Evolutionary conservation across 2,329 filamentous ascomycete species (phyloP).

Genomic region (Clarireedia hainanense): DNA sequence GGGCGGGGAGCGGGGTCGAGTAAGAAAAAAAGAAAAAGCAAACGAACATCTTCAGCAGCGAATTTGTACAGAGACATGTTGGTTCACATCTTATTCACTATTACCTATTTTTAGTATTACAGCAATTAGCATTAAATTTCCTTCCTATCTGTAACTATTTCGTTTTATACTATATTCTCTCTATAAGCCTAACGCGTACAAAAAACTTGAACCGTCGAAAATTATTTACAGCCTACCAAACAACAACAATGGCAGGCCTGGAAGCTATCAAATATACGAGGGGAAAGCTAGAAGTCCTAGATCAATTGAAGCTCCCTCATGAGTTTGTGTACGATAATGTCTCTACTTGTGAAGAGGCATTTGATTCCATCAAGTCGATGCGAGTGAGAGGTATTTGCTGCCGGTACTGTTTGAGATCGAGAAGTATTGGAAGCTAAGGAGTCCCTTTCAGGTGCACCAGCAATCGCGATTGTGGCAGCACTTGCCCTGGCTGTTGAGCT

Average conservation of each 20-base stretch:
- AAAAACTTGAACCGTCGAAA: no score
- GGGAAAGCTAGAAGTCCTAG: constrained; percentile 67
- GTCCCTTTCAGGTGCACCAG: constrained; percentile 59
- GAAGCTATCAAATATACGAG: constrained; percentile 71
- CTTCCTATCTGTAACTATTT: no score
- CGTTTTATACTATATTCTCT: no score
- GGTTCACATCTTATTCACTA: no score
- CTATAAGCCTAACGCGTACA: no score
- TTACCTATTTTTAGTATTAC: no score
- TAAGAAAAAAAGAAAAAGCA: background rate
- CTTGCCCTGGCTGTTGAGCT: constrained; percentile 83
- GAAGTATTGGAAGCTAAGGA: constrained; percentile 6
- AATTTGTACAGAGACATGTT: background rate
- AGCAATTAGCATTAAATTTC: no score
- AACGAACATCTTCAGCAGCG: background rate
- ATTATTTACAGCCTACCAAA: background rate
- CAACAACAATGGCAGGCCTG: constrained; percentile 37
- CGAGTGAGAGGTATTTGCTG: constrained; percentile 49
- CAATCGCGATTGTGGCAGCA: constrained; percentile 95
- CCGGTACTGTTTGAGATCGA: background rate
- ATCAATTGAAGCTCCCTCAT: constrained; percentile 77
- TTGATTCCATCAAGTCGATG: constrained; percentile 78
- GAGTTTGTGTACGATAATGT: constrained; percentile 71
- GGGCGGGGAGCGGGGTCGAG: background rate
- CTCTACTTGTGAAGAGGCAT: constrained; percentile 64